phyloP scores from a whole-genome alignment of 176 grass and related monocot genomes.

The Dendrocalamus sinicus region DNA sequence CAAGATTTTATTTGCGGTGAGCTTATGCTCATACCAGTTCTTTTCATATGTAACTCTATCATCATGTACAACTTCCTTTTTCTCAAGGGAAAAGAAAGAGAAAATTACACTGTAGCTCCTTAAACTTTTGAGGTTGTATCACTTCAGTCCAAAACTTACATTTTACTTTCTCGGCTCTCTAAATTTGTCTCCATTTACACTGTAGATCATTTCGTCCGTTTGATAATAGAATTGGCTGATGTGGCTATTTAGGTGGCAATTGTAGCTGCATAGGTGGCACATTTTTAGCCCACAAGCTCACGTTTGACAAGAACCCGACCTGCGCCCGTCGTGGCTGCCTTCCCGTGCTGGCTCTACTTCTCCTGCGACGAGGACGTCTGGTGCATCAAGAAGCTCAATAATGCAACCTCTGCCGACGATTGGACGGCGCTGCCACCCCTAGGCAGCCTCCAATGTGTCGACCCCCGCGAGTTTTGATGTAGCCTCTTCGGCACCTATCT shows the following conservation, averaged over 20 bases:
- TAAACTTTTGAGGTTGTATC: too few relatives aligned
- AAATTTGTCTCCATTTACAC: too few relatives aligned
- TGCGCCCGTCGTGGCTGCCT: slow-evolving; percentile 52
- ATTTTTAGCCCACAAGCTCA: too few relatives aligned
- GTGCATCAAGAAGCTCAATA: slow-evolving; percentile 68
- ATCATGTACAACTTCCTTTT: neutral
- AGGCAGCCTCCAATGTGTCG: slow-evolving; percentile 56
- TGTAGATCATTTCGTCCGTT: too few relatives aligned
- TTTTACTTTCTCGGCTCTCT: too few relatives aligned
- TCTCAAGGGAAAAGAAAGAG: neutral
- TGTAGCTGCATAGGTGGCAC: too few relatives aligned
- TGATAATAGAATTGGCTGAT: too few relatives aligned
- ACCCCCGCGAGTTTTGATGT: slow-evolving; percentile 66
- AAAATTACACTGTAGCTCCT: too few relatives aligned
- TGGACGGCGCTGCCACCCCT: slow-evolving; percentile 44
- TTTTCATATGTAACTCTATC: neutral
- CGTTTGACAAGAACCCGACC: neutral
- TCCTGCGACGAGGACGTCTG: slow-evolving; percentile 81
- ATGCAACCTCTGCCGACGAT: slow-evolving; percentile 6
- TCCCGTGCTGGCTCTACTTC: slow-evolving; percentile 68
- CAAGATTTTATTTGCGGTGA: neutral
- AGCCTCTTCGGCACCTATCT: slow-evolving; percentile 71
- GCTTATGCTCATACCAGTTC: neutral
- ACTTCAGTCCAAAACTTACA: too few relatives aligned
- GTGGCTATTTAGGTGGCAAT: too few relatives aligned